Evolutionary conservation across 1,139 yeast genomes (phyloP), one percentile per base, ranked within the genome.

Genomic region (Candida albicans): DNA sequence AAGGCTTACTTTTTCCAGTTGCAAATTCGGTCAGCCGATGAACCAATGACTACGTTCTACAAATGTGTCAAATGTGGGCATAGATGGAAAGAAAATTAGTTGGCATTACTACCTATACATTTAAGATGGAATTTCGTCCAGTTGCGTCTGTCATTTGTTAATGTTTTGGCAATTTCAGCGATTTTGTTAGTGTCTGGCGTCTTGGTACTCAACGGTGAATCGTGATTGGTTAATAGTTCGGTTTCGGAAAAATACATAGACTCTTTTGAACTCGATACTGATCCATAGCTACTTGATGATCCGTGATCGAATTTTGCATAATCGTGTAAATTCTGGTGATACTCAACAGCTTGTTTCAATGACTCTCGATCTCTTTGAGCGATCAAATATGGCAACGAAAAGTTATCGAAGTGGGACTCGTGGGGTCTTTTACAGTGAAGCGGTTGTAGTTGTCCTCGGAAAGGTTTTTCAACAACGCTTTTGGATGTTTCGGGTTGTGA

Each of bases 1-100:
- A 87, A 89, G 64, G 99, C 99, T 0, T 93, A 95, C 66, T 93
- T 89, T 73, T 95, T 91, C 76, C 99, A 93, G 68, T 73, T 93
- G 48, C 99, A 93, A 65, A 93, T 93, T 59, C 77, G 99, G 66
- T 87, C 90, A 51, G 95, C 95, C 3, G 95, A 87, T 70, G 86
- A 81, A 59, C 93, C 98, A 27, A 91, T 93, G 97, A 93, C 98
- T 1, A 91, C 98, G 2, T 93, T 93, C 63, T 89, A 87, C 65
- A 89, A 86, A 65, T 93, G 99, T 71, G 90, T 89, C 38, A 84
- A 81, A 52, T 93, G 99, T 70, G 88, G 90, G 36, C 81, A 90
- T 62, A 95, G 93, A 66, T 93, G 99, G 99, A 85, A 96, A 69
- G 99, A 93, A 60, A 93, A 93, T 57, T 93, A 65, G 31, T 32